These are phyloP conservation scores for Populus tremula DNA, from an alignment of 345 rosid genomes.

Conservation along the genomic window DNA sequence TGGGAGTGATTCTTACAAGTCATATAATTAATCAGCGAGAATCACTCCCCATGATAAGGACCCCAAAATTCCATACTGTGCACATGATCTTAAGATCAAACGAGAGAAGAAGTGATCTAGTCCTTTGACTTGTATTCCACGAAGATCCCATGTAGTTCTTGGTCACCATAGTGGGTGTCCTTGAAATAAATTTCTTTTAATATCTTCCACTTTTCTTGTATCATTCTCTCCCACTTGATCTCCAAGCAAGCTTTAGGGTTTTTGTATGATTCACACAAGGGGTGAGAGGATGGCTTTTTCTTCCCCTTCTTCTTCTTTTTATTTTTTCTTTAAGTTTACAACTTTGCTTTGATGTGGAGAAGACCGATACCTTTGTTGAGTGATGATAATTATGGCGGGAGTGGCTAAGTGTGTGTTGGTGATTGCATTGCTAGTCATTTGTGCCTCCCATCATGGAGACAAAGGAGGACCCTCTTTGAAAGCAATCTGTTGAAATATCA, in stretches of 20 bases:
- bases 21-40: background rate
- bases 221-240: constrained; percentile 19
- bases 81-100: background rate
- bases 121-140: constrained; percentile 5
- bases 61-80: background rate
- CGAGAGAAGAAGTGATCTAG: background rate
- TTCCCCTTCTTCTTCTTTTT: background rate
- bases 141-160: constrained; percentile 20
- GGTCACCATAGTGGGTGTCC: constrained; percentile 22
- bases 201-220: background rate
- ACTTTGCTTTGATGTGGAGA: constrained; percentile 35
- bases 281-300: background rate
- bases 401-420: constrained; percentile 31
- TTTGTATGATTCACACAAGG: constrained; percentile 13
- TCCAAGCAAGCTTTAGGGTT: constrained; percentile 18
- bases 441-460: constrained; percentile 51
- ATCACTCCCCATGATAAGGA: background rate
- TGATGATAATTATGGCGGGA: constrained; percentile 25
- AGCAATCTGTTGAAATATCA: constrained; percentile 34
- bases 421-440: constrained; percentile 44
- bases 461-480: constrained; percentile 37
- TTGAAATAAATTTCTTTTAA: background rate
- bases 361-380: constrained; percentile 22
- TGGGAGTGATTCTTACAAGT: background rate
- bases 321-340: background rate